These are phyloP conservation scores for Tetrapisispora fleetii DNA, from an alignment of 805 yeast genomes.

Conservation along the genomic window DNA sequence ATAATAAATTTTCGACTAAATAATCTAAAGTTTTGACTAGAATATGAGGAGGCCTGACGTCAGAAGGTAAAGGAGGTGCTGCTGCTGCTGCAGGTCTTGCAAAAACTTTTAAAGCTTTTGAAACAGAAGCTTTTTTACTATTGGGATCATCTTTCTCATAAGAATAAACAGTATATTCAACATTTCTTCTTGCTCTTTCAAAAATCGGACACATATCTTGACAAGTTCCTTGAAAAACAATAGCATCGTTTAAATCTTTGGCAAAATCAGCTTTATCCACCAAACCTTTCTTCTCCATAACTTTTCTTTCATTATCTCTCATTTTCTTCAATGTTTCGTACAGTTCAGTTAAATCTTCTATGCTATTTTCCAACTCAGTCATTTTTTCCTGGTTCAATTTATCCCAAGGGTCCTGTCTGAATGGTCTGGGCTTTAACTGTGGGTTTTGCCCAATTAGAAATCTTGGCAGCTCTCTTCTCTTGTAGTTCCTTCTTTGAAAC, in stretches of 20 bases:
- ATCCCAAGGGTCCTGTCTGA: constrained; percentile 56
- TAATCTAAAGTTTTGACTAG: constrained; percentile 59
- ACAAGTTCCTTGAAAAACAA: constrained; percentile 80
- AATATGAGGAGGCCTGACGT: constrained; percentile 86
- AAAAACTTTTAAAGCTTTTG: constrained; percentile 77
- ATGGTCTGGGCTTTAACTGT: constrained; percentile 22
- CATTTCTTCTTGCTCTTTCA: constrained; percentile 79
- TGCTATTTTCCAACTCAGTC: constrained; percentile 39
- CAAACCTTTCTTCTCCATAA: constrained; percentile 71
- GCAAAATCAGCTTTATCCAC: constrained; percentile 82
- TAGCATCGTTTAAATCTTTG: constrained; percentile 81
- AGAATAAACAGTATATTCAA: constrained; percentile 75
- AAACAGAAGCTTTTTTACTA: constrained; percentile 46
- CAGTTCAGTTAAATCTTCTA: constrained; percentile 55
- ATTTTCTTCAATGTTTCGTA: constrained; percentile 66
- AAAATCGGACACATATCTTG: constrained; percentile 90
- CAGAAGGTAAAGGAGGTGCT: constrained; percentile 95
- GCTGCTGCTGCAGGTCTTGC: constrained; percentile 97
- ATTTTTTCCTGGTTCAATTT: constrained; percentile 55
- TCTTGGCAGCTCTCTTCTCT: constrained; percentile 27
- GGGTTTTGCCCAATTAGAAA: constrained; percentile 32
- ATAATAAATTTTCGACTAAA: constrained; percentile 53
- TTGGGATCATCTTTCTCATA: constrained; percentile 57
- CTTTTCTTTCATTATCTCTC: constrained; percentile 63
- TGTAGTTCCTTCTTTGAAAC: constrained; percentile 11